These are phyloP conservation scores for Lepidium sativum DNA, from an alignment of 345 rosid species.

Conservation along the genomic window DNA sequence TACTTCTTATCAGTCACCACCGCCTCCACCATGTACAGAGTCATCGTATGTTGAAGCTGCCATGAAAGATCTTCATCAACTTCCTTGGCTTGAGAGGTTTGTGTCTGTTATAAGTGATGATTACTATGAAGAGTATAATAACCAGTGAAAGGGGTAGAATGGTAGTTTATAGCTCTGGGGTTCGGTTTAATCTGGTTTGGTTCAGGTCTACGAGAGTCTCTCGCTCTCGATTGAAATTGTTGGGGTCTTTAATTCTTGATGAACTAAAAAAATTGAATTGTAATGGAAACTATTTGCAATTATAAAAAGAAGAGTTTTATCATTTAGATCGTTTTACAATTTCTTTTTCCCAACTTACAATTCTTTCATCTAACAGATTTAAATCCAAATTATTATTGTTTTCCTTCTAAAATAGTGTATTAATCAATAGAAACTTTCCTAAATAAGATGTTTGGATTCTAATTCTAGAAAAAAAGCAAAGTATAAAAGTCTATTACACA, in stretches of 20 bases:
- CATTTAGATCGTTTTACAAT: not conserved
- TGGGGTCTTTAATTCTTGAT: constrained; percentile 20
- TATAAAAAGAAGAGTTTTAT: not conserved
- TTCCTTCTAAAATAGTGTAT: too few relatives aligned
- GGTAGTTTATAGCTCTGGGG: not conserved
- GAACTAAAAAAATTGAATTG: not conserved
- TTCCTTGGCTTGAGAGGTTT: constrained; percentile 99
- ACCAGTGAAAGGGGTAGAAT: constrained; percentile 38
- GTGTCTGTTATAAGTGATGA: constrained; percentile 93
- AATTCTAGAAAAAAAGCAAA: not conserved
- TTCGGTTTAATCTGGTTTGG: constrained; percentile 18
- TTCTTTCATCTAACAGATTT: too few relatives aligned
- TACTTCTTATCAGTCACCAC: constrained; percentile 62
- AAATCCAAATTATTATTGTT: too few relatives aligned
- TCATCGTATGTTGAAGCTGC: constrained; percentile 75
- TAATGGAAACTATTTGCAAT: constrained; percentile 13
- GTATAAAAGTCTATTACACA: not conserved
- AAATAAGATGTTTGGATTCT: not conserved
- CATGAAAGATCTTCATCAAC: constrained; percentile 91
- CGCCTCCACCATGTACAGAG: constrained; percentile 72
- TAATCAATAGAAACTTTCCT: too few relatives aligned
- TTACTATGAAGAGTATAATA: constrained; percentile 66
- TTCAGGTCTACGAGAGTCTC: constrained; percentile 29
- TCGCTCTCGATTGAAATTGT: constrained; percentile 31
- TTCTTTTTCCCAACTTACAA: too few relatives aligned